Percentiles rank a stretch among this genome's conserved stretches.
phyloP scores from a whole-genome alignment of 768 basidiomycete species.

The Rhizopogon vulgaris region DNA sequence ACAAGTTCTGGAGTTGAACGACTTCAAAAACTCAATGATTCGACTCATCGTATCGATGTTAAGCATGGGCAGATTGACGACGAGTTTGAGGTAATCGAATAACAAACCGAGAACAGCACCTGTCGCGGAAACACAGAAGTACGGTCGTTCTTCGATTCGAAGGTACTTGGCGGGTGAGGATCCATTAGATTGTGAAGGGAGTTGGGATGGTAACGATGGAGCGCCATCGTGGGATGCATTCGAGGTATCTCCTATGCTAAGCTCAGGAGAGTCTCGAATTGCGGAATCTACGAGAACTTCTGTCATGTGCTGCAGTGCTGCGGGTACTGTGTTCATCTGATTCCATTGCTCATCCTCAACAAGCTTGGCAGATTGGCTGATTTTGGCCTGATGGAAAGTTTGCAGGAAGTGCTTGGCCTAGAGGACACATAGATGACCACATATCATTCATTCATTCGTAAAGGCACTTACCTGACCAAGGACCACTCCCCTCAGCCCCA shows the following conservation, averaged over 20 bases:
- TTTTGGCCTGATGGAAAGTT: constrained; percentile 74
- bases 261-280: constrained; percentile 71
- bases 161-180: constrained; percentile 46
- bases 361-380: constrained; percentile 76
- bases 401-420: constrained; percentile 87
- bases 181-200: constrained; percentile 16
- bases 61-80: constrained; percentile 82
- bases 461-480: constrained; percentile 61
- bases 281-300: constrained; percentile 77
- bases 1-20: constrained; percentile 96
- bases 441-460: not conserved
- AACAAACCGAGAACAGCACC: constrained; percentile 66
- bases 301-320: constrained; percentile 60
- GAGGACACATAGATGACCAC: constrained; percentile 3
- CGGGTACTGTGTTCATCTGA: constrained; percentile 62
- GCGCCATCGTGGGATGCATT: constrained; percentile 5
- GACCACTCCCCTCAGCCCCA: constrained; percentile 81
- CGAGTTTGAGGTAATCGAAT: constrained; percentile 80
- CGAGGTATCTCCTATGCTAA: constrained; percentile 33
- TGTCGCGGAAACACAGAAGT: constrained; percentile 84
- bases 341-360: constrained; percentile 97
- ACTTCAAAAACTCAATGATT: constrained; percentile 92
- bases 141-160: constrained; percentile 77
- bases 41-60: constrained; percentile 95
- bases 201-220: constrained; percentile 14